Evolutionary conservation across 257 asterid species (phyloP), one percentile per base, ranked within the genome.

Genomic region (Primulina eburnea): DNA sequence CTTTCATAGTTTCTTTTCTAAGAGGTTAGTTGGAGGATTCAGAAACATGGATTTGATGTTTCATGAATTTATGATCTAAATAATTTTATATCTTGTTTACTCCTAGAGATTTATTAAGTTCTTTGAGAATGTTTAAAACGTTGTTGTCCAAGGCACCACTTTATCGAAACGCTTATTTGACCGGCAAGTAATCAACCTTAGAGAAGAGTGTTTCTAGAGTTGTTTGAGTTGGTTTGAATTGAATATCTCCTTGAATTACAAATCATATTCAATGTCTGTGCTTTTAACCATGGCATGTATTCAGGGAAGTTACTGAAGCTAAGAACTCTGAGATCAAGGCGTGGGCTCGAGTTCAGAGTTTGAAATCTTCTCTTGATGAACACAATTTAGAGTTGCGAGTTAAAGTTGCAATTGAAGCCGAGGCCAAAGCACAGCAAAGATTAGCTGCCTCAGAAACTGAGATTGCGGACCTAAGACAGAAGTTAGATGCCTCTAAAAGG

Each of bases 351-450:
- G 97, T 91, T 71, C 87, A 89, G 71, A 74, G 92, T 75, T 81
- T 94, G 71, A 89, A 88, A 72, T 81, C 86, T 77, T 86, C 92
- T 78, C 93, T 94, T 55, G 97, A 89, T 66, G 99, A 94, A 69
- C 88, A 79, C 75, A 87, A 85, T 74, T 78, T 94, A 87, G 99
- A 91, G 86, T 69, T 79, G 80, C 88, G 91, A 74, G 99, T 94
- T 64, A 94, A 94, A 82, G 86, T 75, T 72, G 96, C 98, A 11
- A 94, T 91, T 82, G 99, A 89, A 89, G 99, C 90, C 9, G 99
- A 94, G 85, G 92, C 98, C 62, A 77, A 79, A 71, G 80, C 97
- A 65, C 98, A 94, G 82, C 99, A 94, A 81, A 84, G 85, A 78
- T 82, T 94, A 78, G 98, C 95, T 71, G 95, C 97, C 74, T 75